Base-by-base conservation (phyloP, 805 yeast genomes). In the Pichia manshurica region DNA sequence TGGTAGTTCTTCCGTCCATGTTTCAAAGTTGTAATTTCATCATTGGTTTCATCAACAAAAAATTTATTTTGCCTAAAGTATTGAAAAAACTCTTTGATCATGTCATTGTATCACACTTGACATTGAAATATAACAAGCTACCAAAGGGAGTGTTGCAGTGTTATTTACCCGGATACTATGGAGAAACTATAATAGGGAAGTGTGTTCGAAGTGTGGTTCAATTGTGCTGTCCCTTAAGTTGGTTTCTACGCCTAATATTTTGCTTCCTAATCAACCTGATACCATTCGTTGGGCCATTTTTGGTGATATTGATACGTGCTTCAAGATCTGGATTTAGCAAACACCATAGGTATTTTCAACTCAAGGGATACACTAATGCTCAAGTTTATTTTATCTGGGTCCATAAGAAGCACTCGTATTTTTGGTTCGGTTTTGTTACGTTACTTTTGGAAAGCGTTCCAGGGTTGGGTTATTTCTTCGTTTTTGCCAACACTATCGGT, bases 231-330 rank as follows among this genome's bases (percentile, higher is more conserved):
- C 68, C 76, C 20, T 77, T 78, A 0, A 58, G 61, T 28, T 69
- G 77, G 64, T 43, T 75, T 0, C 16, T 63, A 7, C 67, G 72
- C 46, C 66, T 71, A 2, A 1, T 71, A 0, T 15, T 68, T 0
- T 61, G 70, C 19, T 54, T 76, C 16, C 15, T 68, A 0, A 56
- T 81, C 12, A 72, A 74, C 28, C 61, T 71, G 45, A 67, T 83
- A 13, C 89, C 89, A 0, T 33, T 81, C 6, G 17, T 77, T 5
- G 89, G 89, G 0, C 84, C 86, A 0, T n/a, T 74, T 5, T 22
- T 78, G 8, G 72, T 77, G 10, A 63, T 79, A 13, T 45, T 76
- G 2, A 47, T 79, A 5, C 75, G 73, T 46, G 81, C 86, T 0
- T 78, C 84, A 0, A 62, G 74, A 19, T 73, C 74, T 32, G 87